A percentile compares a stretch with the other conserved stretches of the same genome.
Evolutionary conservation across 331 rosid genomes (phyloP).

Genomic region (Malus hybrid): DNA sequence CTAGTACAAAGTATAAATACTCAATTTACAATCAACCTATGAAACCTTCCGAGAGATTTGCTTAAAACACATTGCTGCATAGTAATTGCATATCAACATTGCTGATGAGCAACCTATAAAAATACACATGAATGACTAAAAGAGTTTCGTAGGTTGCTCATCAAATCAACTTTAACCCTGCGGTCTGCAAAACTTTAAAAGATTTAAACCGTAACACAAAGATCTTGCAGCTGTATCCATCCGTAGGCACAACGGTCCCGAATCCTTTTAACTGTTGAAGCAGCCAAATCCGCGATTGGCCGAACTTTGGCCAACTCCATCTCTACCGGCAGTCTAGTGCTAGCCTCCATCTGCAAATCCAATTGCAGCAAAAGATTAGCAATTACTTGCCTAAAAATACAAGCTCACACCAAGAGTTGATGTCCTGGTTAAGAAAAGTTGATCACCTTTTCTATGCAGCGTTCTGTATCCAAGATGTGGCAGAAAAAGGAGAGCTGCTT

Average conservation of each 20-base stretch:
- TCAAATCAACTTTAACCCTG: no score
- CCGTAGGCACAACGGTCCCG: conserved; percentile 83
- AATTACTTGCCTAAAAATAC: background rate
- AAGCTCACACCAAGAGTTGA: background rate
- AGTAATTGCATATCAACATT: no score
- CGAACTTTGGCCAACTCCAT: conserved; percentile 32
- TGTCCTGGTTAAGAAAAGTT: background rate
- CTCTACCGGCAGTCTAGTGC: conserved; percentile 49
- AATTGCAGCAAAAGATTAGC: background rate
- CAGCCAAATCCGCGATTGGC: conserved; percentile 27
- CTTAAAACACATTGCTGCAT: no score
- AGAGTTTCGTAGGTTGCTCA: no score
- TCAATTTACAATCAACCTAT: no score
- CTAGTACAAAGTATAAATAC: no score
- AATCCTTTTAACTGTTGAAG: conserved; percentile 47
- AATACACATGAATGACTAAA: no score
- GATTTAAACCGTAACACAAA: conserved; percentile 40
- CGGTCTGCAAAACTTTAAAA: no score
- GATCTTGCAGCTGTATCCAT: conserved; percentile 66
- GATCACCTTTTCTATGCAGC: conserved; percentile 69
- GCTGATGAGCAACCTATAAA: no score
- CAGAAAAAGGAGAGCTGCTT: conserved; percentile 84
- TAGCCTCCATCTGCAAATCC: conserved; percentile 47
- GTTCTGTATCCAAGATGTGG: conserved; percentile 52
- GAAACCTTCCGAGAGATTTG: no score